Evolutionary conservation across 2,329 filamentous ascomycete species (phyloP), one percentile per base, ranked within the genome.

Genomic region (Exophiala aquamarina): DNA sequence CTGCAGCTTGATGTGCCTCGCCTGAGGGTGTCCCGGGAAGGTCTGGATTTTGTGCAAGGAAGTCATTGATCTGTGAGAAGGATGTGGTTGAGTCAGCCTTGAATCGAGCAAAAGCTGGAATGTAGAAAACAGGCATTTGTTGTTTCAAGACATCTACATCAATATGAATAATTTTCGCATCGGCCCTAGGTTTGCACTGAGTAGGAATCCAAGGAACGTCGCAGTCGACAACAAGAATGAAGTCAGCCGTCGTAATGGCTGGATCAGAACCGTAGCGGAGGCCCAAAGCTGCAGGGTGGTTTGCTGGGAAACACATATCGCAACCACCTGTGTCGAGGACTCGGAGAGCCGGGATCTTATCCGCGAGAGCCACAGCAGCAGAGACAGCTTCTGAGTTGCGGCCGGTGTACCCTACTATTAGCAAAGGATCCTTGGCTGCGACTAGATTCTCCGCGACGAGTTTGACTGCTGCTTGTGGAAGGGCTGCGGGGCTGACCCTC

Each of bases 121-220:
- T 77, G 58, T 89, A 90, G 61, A 84, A 85, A 14, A 89, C 72
- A 0, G 84, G 84, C 74, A 89, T 89, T 64, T 84, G 77, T 64
- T 85, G 81, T 69, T 87, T 87, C 17, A 87, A 67, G 1, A 83
- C 82, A 53, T 87, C 84, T 28, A 80, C 72, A 56, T 87, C 84
- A 40, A 87, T 71, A 57, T 87, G 83, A 47, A 80, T 76, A 53
- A 87, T 79, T 49, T 74, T 80, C 2, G 82, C 77, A 5, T 71
- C 67, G 1, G 70, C 65, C 3, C 70, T 74, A 0, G 83, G 83
- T 36, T 76, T 75, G 67, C 78, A 83, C 51, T 82, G 81, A 0
- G 89, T 93, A n/a, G 85, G 83, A 45, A 96, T 90, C 89, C 90
- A 96, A 0, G 91, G 91, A 0, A 95, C 89, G 62, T 96, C 91